Evolutionary conservation across 2,329 filamentous ascomycete species (phyloP).

Genomic region (Trichoderma atrobrunneum): DNA sequence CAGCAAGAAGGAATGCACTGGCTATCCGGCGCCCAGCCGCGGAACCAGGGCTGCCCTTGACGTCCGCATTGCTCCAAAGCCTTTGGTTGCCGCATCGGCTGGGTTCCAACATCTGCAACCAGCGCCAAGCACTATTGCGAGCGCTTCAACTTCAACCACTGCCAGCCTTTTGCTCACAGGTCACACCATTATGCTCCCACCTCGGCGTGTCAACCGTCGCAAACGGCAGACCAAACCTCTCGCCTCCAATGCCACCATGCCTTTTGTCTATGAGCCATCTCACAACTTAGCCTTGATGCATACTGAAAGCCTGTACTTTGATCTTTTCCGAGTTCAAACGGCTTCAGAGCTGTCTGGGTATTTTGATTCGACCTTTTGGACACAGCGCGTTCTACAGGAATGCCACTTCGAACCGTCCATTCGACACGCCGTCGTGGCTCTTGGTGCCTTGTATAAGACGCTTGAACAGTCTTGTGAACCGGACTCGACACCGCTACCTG

Average conservation of each 20-base stretch:
- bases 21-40: constrained; percentile 59
- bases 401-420: constrained; percentile 61
- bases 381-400: constrained; percentile 58
- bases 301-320: constrained; percentile 58
- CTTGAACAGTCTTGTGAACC: constrained; percentile 56
- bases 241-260: constrained; percentile 23
- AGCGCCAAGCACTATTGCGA: background rate
- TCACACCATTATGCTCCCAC: constrained; percentile 29
- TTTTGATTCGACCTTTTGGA: constrained; percentile 66
- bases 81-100: constrained; percentile 23
- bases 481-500: constrained; percentile 33
- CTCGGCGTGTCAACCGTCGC: constrained; percentile 31
- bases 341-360: constrained; percentile 63
- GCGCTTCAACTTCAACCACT: constrained; percentile 25
- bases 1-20: constrained; percentile 57
- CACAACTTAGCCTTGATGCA: constrained; percentile 46
- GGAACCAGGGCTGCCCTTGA: constrained; percentile 46
- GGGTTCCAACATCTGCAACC: background rate
- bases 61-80: constrained; percentile 50
- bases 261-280: constrained; percentile 43
- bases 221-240: constrained; percentile 3
- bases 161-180: constrained; percentile 15
- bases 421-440: constrained; percentile 62
- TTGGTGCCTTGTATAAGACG: constrained; percentile 66
- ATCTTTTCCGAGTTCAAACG: constrained; percentile 60